phyloP scores from a whole-genome alignment of 1,284 basidiomycete species.

The Naganishia sp. region DNA sequence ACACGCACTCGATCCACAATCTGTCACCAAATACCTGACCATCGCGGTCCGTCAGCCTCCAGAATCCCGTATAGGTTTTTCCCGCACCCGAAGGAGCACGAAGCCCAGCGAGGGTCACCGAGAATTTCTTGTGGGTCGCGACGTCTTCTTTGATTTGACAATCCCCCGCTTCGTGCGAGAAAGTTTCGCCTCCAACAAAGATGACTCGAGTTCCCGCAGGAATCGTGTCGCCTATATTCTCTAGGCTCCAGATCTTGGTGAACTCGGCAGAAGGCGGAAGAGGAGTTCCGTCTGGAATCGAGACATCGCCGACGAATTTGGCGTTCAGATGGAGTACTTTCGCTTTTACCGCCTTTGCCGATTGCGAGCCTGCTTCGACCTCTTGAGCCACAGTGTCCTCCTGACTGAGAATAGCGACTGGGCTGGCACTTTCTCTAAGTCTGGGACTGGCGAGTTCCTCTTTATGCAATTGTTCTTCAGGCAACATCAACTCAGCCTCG shows the following conservation, averaged over 20 bases:
- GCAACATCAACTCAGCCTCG: too few species aligned
- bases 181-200: slow-evolving; percentile 27
- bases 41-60: slow-evolving; percentile 22
- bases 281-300: slow-evolving; percentile 28
- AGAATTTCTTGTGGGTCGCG: slow-evolving; percentile 17
- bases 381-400: not conserved
- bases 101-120: slow-evolving; percentile 17
- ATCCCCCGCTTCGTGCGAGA: slow-evolving; percentile 14
- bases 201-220: slow-evolving; percentile 12
- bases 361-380: not conserved
- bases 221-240: slow-evolving; percentile 27
- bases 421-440: too few species aligned
- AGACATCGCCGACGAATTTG: slow-evolving; percentile 28
- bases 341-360: not conserved
- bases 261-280: slow-evolving; percentile 30
- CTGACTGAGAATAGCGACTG: too few species aligned
- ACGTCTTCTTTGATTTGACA: slow-evolving; percentile 12
- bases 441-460: too few species aligned
- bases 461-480: too few species aligned
- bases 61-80: slow-evolving; percentile 22
- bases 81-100: slow-evolving; percentile 12
- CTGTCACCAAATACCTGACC: slow-evolving; percentile 32
- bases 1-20: slow-evolving; percentile 33
- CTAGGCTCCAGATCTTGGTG: slow-evolving; percentile 32
- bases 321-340: slow-evolving; percentile 1